Base-by-base conservation (phyloP, 164 flowering plant species). In the Chimonanthus praecox region DNA sequence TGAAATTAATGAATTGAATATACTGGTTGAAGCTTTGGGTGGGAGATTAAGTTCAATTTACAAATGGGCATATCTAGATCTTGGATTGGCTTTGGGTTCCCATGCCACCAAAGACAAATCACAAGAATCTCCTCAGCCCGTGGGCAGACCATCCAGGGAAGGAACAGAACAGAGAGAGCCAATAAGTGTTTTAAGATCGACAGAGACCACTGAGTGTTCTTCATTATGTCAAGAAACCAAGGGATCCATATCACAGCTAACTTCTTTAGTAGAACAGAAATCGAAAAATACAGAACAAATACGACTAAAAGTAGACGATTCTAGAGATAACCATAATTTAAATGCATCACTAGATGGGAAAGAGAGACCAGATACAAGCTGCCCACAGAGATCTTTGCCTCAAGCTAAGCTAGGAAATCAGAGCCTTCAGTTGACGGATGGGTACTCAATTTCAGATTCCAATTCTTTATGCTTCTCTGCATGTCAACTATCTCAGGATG, bases 21-120 rank as follows among this genome's bases (percentile, higher is more conserved):
- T 82, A 51, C 87, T 92, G 58, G 76, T 84, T 51, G 89, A 90
- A 67, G 97, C 95, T 67, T 69, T 90, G 78, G 90, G 84, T 78
- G 97, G 97, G 47, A 88, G 91, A 78, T 73, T 90, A 73, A 87
- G 89, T 85, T 86, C 97, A 18, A 74, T 88, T 21, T 82, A 87
- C 81, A 83, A 84, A 84, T 91, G 97, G 97, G 95, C 94, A 70
- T 85, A 78, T 54, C 65, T 74, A 75, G 85, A 87, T 81, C 88
- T 90, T 69, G 90, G 94, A 68, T 76, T 94, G 71, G 69, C 84
- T 67, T 76, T 94, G 46, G 76, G 78, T 44, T 79, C 87, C 16
- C 74, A 75, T 74, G 77, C 84, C 71, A 77, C 87, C 49, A 87
- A 79, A 78, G 88, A 81, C 7, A 86, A 78, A 43, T 43, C 62